phyloP scores from a whole-genome alignment of 441 rosid species.

The Isatis lusitanica region DNA sequence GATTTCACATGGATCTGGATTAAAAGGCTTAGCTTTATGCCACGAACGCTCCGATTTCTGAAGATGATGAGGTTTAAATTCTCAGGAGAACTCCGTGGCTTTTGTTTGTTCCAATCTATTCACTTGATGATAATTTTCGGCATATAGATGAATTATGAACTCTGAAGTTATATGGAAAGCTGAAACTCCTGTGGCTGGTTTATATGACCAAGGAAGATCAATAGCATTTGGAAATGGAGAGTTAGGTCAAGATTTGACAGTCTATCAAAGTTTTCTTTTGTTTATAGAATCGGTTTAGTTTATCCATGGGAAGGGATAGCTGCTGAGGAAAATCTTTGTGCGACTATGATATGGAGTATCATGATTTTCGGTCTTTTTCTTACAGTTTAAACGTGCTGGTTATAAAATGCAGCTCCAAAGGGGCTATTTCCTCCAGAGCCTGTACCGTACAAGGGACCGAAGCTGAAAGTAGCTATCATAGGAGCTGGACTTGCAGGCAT shows the following conservation, averaged over 20 bases:
- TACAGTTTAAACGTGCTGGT: constrained; percentile 25
- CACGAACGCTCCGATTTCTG: background rate
- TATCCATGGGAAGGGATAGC: background rate
- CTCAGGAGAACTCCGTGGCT: background rate
- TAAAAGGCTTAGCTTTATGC: constrained; percentile 10
- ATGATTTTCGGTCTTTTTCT: background rate
- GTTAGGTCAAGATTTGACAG: background rate
- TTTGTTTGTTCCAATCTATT: background rate
- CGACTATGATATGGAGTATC: background rate
- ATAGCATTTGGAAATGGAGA: background rate
- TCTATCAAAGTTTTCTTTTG: background rate
- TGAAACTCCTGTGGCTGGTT: background rate
- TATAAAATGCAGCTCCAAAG: constrained; percentile 79
- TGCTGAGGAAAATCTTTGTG: background rate
- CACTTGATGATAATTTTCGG: background rate
- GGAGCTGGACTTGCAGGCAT: constrained; percentile 99
- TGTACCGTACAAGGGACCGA: constrained; percentile 83
- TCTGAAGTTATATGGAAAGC: background rate
- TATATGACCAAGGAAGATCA: background rate
- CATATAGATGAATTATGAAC: background rate
- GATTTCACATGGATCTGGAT: background rate
- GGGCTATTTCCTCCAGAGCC: constrained; percentile 97
- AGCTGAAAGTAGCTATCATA: constrained; percentile 92
- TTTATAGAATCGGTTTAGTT: background rate
- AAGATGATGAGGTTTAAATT: background rate